Evolutionary conservation across 2,329 filamentous ascomycete species (phyloP).

Genomic region (Onygena corvina): DNA sequence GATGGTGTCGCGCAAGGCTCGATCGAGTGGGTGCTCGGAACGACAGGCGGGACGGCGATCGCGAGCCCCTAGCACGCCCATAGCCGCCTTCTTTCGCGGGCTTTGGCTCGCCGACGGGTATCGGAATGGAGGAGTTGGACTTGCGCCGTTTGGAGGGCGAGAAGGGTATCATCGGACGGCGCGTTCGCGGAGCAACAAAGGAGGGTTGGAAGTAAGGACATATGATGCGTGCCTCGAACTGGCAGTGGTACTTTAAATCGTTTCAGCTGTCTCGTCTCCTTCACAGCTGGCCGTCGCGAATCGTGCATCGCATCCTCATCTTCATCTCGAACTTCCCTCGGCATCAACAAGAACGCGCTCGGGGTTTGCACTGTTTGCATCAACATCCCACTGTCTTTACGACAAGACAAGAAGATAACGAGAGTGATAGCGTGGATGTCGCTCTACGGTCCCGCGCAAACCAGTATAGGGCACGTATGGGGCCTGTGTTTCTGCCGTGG

Average conservation of each 20-base stretch:
- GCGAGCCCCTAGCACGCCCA: conserved; percentile 17
- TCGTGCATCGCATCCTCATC: too few species aligned
- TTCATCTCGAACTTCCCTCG: not conserved
- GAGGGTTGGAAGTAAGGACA: not conserved
- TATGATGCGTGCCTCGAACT: not conserved
- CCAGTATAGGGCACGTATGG: not conserved
- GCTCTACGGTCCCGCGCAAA: too few species aligned
- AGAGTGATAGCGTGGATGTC: too few species aligned
- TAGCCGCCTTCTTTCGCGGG: conserved; percentile 21
- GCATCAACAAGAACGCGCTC: conserved; percentile 5
- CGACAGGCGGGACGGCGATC: conserved; percentile 38
- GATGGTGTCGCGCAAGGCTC: conserved; percentile 50
- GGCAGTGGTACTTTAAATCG: not conserved
- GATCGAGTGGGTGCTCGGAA: conserved; percentile 57
- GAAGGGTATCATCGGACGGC: conserved; percentile 36
- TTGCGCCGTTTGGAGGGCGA: conserved; percentile 54
- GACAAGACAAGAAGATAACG: not conserved
- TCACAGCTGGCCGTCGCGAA: too few species aligned
- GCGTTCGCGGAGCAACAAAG: conserved; percentile 8
- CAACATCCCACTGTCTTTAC: not conserved
- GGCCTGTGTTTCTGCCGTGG: not conserved
- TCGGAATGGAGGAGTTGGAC: conserved; percentile 44
- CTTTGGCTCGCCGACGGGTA: conserved; percentile 33
- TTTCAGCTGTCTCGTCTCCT: too few species aligned
- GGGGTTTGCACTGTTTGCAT: conserved; percentile 7